Evolutionary conservation across 805 yeast species (phyloP).

Genomic region (Komagataella pastoris): DNA sequence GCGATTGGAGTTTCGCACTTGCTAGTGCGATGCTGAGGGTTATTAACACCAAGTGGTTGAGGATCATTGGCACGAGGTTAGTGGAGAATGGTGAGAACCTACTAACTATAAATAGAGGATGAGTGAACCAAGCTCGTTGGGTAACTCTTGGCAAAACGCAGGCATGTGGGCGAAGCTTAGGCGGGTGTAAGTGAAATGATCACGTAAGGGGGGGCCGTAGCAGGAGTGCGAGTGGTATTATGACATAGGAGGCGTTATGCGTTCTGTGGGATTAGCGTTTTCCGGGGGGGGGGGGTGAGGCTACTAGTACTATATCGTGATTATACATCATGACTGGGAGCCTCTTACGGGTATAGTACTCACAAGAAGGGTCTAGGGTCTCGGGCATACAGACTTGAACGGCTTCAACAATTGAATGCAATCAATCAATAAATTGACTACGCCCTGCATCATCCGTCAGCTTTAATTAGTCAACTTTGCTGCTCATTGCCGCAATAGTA

Average conservation of each 20-base stretch:
- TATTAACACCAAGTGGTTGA: not conserved
- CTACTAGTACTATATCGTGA: not conserved
- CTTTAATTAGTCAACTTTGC: not conserved
- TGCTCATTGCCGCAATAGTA: not conserved
- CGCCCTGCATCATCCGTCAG: not conserved
- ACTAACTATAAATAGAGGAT: not conserved
- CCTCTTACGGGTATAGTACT: too few relatives aligned
- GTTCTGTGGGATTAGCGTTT: too few relatives aligned
- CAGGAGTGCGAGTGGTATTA: not conserved
- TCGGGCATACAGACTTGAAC: too few relatives aligned
- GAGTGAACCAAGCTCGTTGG: not conserved
- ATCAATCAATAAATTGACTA: not conserved
- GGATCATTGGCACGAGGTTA: not conserved
- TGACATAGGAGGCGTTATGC: not conserved
- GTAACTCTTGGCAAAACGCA: not conserved
- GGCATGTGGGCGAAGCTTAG: not conserved
- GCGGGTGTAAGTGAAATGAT: not conserved
- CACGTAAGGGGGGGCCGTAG: not conserved
- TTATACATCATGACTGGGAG: too few relatives aligned
- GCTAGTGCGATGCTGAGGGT: not conserved
- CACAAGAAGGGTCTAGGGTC: too few relatives aligned
- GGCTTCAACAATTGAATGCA: not conserved
- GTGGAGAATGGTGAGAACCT: not conserved
- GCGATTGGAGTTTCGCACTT: not conserved
- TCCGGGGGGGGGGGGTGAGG: not conserved